These are phyloP conservation scores for Colletotrichum gigasporum DNA, from an alignment of 2,329 filamentous ascomycete species.

Conservation along the genomic window DNA sequence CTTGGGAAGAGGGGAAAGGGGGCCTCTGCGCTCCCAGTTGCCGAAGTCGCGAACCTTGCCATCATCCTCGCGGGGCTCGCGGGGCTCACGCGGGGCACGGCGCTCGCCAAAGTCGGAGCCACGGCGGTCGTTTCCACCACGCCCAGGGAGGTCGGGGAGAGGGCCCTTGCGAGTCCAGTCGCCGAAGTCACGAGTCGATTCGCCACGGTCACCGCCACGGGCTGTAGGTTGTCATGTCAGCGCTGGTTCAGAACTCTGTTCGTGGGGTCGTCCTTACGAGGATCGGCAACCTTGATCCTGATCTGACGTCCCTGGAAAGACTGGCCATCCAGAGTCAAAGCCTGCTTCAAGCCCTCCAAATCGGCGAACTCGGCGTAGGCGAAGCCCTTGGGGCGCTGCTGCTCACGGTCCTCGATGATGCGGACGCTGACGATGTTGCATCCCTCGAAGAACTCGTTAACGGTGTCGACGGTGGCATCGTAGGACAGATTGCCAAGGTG, in stretches of 20 bases:
- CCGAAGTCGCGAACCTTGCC: constrained; percentile 82
- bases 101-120: constrained; percentile 59
- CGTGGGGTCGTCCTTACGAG: constrained; percentile 75
- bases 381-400: constrained; percentile 95
- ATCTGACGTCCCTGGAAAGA: constrained; percentile 90
- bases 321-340: constrained; percentile 82
- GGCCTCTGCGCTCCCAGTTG: constrained; percentile 96
- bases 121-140: constrained; percentile 55
- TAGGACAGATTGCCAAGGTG: constrained; percentile 98
- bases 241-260: not conserved
- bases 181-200: constrained; percentile 79
- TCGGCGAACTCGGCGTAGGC: constrained; percentile 95
- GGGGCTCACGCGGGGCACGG: constrained; percentile 59
- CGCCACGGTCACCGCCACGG: constrained; percentile 78
- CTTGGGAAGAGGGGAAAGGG: constrained; percentile 76
- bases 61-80: constrained; percentile 72
- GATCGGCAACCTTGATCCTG: constrained; percentile 94
- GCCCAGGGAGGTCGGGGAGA: constrained; percentile 75
- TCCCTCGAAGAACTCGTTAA: constrained; percentile 84
- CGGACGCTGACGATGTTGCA: constrained; percentile 91
- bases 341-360: constrained; percentile 90
- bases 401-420: constrained; percentile 95
- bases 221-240: constrained; percentile 65
- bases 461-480: constrained; percentile 85
- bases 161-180: constrained; percentile 96